phyloP scores from a whole-genome alignment of 306 rosid species.

The Cucurbita argyrosperma region DNA sequence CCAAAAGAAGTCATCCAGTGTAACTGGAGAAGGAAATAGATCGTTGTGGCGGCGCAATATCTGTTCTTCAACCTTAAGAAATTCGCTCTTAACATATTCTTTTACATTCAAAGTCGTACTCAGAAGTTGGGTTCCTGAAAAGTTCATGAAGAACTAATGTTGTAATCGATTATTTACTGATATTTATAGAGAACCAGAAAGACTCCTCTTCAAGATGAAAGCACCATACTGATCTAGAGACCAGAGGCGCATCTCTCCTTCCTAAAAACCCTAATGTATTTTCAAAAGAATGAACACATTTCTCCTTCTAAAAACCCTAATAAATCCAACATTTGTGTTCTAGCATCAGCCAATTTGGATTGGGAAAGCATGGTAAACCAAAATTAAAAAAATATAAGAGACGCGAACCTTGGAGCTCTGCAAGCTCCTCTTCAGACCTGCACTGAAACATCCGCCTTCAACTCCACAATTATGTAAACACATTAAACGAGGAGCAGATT shows the following conservation, averaged over 20 bases:
- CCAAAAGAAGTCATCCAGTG: slow-evolving; percentile 90
- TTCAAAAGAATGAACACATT: not conserved
- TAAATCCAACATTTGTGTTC: not conserved
- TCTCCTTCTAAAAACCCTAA: not conserved
- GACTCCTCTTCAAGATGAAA: not conserved
- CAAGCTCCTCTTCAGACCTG: slow-evolving; percentile 99
- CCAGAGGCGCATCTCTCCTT: not conserved
- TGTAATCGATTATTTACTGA: not conserved
- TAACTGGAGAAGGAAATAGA: slow-evolving; percentile 65
- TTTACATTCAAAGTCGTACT: slow-evolving; percentile 66
- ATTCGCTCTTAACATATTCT: slow-evolving; percentile 69
- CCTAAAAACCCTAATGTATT: not conserved
- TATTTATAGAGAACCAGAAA: not conserved
- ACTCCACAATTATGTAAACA: slow-evolving; percentile 21
- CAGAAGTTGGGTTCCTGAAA: slow-evolving; percentile 87
- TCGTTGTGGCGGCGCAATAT: slow-evolving; percentile 54
- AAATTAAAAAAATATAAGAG: not conserved
- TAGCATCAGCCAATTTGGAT: not conserved
- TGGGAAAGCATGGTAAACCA: not conserved
- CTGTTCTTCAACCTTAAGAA: slow-evolving; percentile 57
- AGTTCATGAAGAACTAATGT: slow-evolving; percentile 3
- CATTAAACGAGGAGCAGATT: not conserved
- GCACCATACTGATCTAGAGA: not conserved
- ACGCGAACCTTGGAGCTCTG: slow-evolving; percentile 72
- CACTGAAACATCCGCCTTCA: slow-evolving; percentile 65